A percentile compares a stretch with the other conserved stretches of the same genome.
These are phyloP conservation scores for Hygrophila difformis DNA, from an alignment of 257 asterid genomes.

Conservation along the genomic window DNA sequence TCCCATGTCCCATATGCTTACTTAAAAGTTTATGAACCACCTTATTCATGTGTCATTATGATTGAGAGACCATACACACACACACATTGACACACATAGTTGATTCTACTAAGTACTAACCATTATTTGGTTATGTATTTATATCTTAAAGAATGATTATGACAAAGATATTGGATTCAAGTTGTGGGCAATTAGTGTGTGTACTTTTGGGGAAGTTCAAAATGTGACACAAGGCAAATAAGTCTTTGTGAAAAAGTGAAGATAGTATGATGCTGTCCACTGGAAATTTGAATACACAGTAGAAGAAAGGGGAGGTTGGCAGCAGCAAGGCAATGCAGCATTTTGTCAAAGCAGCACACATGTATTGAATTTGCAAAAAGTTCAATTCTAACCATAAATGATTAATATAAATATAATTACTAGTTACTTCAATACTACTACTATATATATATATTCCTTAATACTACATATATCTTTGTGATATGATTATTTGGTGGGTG, in stretches of 20 bases:
- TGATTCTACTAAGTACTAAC: too few relatives aligned
- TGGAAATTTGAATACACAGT: conserved; percentile 14
- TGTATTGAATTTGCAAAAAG: too few relatives aligned
- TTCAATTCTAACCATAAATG: too few relatives aligned
- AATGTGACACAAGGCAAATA: conserved; percentile 31
- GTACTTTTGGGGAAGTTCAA: conserved; percentile 29
- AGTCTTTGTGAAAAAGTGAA: conserved; percentile 38
- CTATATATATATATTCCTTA: too few relatives aligned
- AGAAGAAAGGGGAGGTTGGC: background rate
- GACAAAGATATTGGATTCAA: conserved; percentile 30
- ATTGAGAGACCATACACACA: too few relatives aligned
- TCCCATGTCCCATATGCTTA: conserved; percentile 15
- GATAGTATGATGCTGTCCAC: conserved; percentile 43
- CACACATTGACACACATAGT: too few relatives aligned
- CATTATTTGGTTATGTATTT: too few relatives aligned
- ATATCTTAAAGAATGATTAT: too few relatives aligned
- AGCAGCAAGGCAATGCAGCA: background rate
- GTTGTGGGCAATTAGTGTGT: conserved; percentile 19
- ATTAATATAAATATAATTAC: too few relatives aligned
- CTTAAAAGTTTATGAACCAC: conserved; percentile 14
- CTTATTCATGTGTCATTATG: conserved; percentile 23
- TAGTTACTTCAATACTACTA: too few relatives aligned
- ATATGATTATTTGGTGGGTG: too few relatives aligned
- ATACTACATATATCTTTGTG: too few relatives aligned
- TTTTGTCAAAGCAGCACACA: conserved; percentile 16